Base-by-base conservation (phyloP, 2,329 filamentous ascomycete genomes). In the Xenoacremonium recifei region DNA sequence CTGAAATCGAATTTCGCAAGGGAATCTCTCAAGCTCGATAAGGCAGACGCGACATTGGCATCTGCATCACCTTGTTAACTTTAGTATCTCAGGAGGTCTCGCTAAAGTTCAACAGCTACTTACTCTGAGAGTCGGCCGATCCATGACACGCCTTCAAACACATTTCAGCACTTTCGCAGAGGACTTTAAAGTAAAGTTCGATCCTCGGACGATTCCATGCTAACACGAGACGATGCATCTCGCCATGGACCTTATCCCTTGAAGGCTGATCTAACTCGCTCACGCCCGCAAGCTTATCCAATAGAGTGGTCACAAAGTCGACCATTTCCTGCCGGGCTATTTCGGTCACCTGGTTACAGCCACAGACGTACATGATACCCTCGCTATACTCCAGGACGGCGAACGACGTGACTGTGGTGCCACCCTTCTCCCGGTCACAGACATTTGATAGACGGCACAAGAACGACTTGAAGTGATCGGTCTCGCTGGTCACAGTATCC, bases 321-420 rank as follows among this genome's bases (percentile, higher is more conserved):
- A 13, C 31, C 0, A 50, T 49, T 1, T 18, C 34, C 0, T 7
- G 2, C 1, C 59, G 37, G 3, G 35, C 36, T 1, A 18, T 3
- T 0, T 3, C 3, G 5, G 21, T 45, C 6, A 52, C 39, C 17
- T 54, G 44, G 29, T 67, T 67, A 3, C 58, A 65, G 0, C 51
- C 61, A 42, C 67, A 53, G 5, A 56, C 40, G 21, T 66, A 67
- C 2, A 50, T 40, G n/a, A 62, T 44, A 7, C 38, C 43, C 1
- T 62, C 53, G 3, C 53, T 53, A 4, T 49, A 45, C 6, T 63
- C 49, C 1, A 66, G 42, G 1, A 67, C 49, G 0, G 53, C 45
- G n/a, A 65, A 31, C 0, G 63, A 53, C 0, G 64, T 59, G 4
- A 67, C 59, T 0, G 60, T 66, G 2, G 19, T 42, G 2, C 63